Evolutionary conservation across 148 eudicot species (phyloP), one percentile per base, ranked within the genome.

Genomic region (Persicaria maculosa): DNA sequence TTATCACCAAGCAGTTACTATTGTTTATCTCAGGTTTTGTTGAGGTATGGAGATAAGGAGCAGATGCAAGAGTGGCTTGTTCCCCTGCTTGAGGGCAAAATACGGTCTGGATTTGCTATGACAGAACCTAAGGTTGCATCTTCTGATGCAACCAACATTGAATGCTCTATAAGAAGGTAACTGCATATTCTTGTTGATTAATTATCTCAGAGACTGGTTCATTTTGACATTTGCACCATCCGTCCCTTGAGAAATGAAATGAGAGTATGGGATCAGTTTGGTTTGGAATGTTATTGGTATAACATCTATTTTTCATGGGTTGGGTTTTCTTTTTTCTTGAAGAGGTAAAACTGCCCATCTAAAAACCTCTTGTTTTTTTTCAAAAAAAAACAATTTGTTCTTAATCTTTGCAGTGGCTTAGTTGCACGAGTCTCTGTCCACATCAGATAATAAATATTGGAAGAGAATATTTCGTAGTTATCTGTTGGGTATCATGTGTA

Each of bases 101-200:
- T 92, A 40, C 90, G 98, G 50, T 95, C 98, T 79, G 98, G 93
- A 74, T 95, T 92, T 78, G 98, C 97, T 48, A 95, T 95, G 98
- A 92, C 98, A 57, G 98, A 95, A 80, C 97, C 97, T 64, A 90
- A 95, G 84, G 98, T 95, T 81, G 98, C 98, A 75, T 95, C 96
- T 44, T 95, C 98, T 73, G 98, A 92, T 87, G 98, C 98, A 45
- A 95, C 98, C 44, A 95, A 95, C 79, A 90, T 92, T 65, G 97
- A 92, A 84, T 94, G 97, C 81, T 95, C 98, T 52, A 92, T 95
- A 72, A 85, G 64, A 81, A 87, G 93, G 98, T 95, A 83, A 71
- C 14, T 69, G 7, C 44, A 25, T 62, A 25, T 31, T 62, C 68
- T 62, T 25, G 4, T 31, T 4, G n/a, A 62, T 9, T 62, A 10